phyloP scores from a whole-genome alignment of 768 basidiomycete species.

The Rhodotorula diobovata region DNA sequence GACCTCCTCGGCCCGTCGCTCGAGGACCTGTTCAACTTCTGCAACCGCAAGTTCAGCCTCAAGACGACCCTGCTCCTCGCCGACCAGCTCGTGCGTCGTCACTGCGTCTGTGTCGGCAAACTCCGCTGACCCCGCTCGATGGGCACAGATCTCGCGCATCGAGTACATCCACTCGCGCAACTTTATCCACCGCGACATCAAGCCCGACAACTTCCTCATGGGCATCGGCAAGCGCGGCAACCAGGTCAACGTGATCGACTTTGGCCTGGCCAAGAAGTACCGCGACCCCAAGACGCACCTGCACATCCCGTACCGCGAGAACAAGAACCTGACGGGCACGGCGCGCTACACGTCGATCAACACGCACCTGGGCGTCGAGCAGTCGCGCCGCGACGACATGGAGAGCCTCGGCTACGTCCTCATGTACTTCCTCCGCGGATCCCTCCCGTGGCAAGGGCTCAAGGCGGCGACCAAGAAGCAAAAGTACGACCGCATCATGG shows the following conservation, averaged over 20 bases:
- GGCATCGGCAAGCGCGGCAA: conserved; percentile 98
- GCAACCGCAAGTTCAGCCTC: conserved; percentile 81
- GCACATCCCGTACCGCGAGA: conserved; percentile 99
- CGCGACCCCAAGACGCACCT: conserved; percentile 99
- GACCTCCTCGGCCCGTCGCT: conserved; percentile 79
- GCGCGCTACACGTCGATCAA: conserved; percentile 99
- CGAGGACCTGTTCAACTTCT: conserved; percentile 54
- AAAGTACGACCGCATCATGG: conserved; percentile 99
- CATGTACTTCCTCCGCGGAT: conserved; percentile 99
- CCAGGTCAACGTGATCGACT: conserved; percentile 94
- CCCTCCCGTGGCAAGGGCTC: conserved; percentile 97
- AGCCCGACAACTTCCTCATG: conserved; percentile 99
- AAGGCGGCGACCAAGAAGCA: conserved; percentile 99
- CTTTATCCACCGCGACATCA: conserved; percentile 93
- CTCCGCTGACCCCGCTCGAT: conserved; percentile 5
- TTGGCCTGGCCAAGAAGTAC: conserved; percentile 99
- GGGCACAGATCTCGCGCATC: conserved; percentile 75
- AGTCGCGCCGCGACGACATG: conserved; percentile 94
- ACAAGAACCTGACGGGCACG: conserved; percentile 99
- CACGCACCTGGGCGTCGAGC: conserved; percentile 96
- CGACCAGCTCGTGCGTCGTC: conserved; percentile 76
- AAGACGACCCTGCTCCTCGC: conserved; percentile 91
- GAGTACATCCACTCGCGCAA: conserved; percentile 95
- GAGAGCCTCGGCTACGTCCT: conserved; percentile 98
- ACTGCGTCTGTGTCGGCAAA: background rate